A percentile compares a stretch with the other conserved stretches of the same genome.
phyloP scores from a whole-genome alignment of 257 asterid genomes.

The Salvia miltiorrhiza region DNA sequence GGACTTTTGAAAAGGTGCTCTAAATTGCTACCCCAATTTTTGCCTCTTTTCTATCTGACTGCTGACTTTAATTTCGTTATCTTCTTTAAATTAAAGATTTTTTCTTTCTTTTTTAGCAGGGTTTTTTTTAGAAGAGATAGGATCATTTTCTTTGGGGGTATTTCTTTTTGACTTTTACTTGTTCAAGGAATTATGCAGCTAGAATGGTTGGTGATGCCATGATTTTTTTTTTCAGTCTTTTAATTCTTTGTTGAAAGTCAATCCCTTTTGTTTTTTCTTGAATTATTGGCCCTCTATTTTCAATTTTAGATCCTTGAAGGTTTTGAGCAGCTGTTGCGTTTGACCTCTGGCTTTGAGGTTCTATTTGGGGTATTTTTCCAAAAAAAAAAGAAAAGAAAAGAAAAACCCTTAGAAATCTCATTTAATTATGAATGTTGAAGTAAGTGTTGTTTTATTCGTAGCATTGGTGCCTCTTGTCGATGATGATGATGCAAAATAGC shows the following conservation, averaged over 20 bases:
- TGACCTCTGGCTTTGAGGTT: constrained; percentile 15
- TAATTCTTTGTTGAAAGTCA: constrained; percentile 36
- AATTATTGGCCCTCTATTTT: not conserved
- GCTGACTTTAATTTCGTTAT: constrained; percentile 19
- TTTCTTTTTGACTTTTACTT: constrained; percentile 2
- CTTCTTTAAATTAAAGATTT: not conserved
- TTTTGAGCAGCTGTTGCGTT: constrained; percentile 16
- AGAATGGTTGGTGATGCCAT: constrained; percentile 37
- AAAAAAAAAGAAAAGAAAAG: not conserved
- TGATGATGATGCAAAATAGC: constrained; percentile 32
- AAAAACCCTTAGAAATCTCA: not conserved
- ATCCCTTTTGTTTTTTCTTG: constrained; percentile 12
- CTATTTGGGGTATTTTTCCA: not conserved
- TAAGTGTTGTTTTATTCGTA: not conserved
- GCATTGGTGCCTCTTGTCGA: constrained; percentile 12
- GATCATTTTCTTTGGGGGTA: constrained; percentile 45
- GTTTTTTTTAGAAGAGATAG: constrained; percentile 11
- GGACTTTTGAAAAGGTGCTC: constrained; percentile 27
- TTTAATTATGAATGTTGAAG: constrained; percentile 16
- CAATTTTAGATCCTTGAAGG: constrained; percentile 14
- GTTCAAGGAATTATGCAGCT: constrained; percentile 17
- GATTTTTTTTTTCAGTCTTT: constrained; percentile 25
- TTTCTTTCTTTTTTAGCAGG: not conserved
- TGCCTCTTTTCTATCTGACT: not conserved
- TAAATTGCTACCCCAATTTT: constrained; percentile 28